A percentile compares a stretch with the other conserved stretches of the same genome.
Conservation (phyloP, 2,329 filamentous ascomycete genomes). For the Penicillium expansum region DNA sequence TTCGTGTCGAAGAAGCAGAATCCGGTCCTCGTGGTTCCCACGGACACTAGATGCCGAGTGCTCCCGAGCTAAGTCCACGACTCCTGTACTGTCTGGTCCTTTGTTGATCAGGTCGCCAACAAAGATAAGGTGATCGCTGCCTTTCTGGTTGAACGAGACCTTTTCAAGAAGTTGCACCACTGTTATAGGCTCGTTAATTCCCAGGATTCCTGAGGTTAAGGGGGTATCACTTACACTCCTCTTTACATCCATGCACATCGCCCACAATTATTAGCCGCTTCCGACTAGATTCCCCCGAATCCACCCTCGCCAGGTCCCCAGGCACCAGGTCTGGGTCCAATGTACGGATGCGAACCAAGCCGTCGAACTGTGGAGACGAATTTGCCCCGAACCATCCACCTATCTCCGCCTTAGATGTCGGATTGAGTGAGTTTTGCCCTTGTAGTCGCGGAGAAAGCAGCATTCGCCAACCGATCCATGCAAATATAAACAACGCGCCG, state of each 20-base stretch:
- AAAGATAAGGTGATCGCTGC: slow-evolving; percentile 71
- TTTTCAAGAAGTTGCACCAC: slow-evolving; percentile 63
- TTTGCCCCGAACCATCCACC: slow-evolving; percentile 49
- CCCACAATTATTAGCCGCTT: slow-evolving; percentile 76
- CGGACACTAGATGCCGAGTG: slow-evolving; percentile 77
- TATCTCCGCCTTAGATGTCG: slow-evolving; percentile 23
- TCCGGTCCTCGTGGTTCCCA: slow-evolving; percentile 87
- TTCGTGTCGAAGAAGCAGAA: slow-evolving; percentile 65
- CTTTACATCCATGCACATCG: slow-evolving; percentile 86
- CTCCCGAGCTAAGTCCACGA: slow-evolving; percentile 71
- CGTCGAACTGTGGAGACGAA: slow-evolving; percentile 47
- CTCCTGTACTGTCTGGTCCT: slow-evolving; percentile 76
- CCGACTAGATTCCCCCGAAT: slow-evolving; percentile 23
- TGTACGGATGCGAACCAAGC: slow-evolving; percentile 51
- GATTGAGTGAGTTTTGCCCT: slow-evolving; percentile 34
- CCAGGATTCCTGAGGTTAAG: not conserved
- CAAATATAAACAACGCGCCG: slow-evolving; percentile 31
- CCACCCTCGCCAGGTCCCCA: slow-evolving; percentile 17
- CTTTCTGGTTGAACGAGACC: slow-evolving; percentile 56
- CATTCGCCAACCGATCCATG: slow-evolving; percentile 35
- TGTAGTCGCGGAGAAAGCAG: slow-evolving; percentile 32
- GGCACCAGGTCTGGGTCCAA: slow-evolving; percentile 51
- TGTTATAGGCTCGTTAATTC: slow-evolving; percentile 17
- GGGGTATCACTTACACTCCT: slow-evolving; percentile 52
- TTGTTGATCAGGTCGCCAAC: slow-evolving; percentile 80